phyloP scores from a whole-genome alignment of 495 filamentous ascomycete genomes.

The Tricharina praecox region DNA sequence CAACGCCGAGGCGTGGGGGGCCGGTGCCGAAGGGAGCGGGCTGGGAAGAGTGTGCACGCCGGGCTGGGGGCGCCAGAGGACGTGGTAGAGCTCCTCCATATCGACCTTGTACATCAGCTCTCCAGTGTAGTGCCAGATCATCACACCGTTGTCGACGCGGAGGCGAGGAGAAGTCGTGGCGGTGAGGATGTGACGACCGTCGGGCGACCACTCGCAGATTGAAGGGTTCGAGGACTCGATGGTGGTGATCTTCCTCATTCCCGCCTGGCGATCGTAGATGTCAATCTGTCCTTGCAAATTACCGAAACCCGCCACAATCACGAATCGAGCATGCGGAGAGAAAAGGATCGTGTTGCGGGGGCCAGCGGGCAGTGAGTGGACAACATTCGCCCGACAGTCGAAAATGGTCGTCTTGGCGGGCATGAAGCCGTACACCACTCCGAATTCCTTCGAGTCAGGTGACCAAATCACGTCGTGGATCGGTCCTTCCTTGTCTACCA shows the following conservation, averaged over 20 bases:
- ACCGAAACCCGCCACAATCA: conserved; percentile 87
- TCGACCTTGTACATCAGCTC: conserved; percentile 88
- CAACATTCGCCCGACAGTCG: conserved; percentile 63
- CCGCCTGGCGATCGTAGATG: conserved; percentile 84
- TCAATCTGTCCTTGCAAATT: conserved; percentile 96
- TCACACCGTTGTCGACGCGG: conserved; percentile 89
- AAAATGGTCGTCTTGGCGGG: conserved; percentile 95
- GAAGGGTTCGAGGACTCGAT: conserved; percentile 92
- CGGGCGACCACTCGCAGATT: conserved; percentile 89
- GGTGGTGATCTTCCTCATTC: conserved; percentile 76
- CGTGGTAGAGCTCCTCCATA: conserved; percentile 82
- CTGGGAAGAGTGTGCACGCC: conserved; percentile 47
- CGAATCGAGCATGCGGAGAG: conserved; percentile 83
- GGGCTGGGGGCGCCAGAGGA: conserved; percentile 68
- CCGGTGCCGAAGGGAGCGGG: conserved; percentile 58
- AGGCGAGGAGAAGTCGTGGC: conserved; percentile 89
- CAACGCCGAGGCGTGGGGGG: conserved; percentile 67
- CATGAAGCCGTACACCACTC: conserved; percentile 94
- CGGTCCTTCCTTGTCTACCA: conserved; percentile 88
- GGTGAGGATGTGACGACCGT: conserved; percentile 85
- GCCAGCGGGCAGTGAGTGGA: conserved; percentile 63
- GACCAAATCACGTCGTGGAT: conserved; percentile 99
- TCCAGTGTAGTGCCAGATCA: conserved; percentile 85
- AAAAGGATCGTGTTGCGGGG: conserved; percentile 92
- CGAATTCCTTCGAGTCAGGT: conserved; percentile 89